Percentiles rank a stretch among this genome's conserved stretches.
Conservation (phyloP, 2,329 filamentous ascomycete species). For the Tolypocladium nubicola region DNA sequence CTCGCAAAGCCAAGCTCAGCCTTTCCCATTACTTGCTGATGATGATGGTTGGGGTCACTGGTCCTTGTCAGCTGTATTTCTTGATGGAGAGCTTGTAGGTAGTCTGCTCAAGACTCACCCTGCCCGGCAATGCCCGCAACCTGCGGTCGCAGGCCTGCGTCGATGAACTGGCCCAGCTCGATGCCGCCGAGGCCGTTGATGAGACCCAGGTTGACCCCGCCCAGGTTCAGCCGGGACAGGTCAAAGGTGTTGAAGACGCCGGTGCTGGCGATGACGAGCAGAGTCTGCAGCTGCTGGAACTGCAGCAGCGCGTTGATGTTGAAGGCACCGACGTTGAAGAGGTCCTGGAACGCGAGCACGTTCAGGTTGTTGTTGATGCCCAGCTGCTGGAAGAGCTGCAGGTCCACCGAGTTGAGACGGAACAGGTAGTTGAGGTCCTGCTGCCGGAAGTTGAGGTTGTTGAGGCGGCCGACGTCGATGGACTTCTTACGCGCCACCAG, state of each 20-base stretch:
- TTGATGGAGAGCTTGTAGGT: neutral
- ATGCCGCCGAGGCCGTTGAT: slow-evolving; percentile 15
- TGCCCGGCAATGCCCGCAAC: neutral
- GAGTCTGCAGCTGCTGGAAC: slow-evolving; percentile 28
- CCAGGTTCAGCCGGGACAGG: slow-evolving; percentile 14
- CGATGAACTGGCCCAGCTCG: slow-evolving; percentile 19
- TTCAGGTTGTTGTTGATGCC: slow-evolving; percentile 35
- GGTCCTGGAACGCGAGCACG: slow-evolving; percentile 27
- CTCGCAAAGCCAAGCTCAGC: neutral
- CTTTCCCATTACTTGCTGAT: neutral
- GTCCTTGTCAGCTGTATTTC: neutral
- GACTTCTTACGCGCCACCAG: slow-evolving; percentile 22
- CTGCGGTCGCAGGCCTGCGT: slow-evolving; percentile 14
- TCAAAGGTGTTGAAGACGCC: slow-evolving; percentile 20
- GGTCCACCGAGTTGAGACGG: slow-evolving; percentile 33
- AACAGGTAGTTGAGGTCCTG: slow-evolving; percentile 35
- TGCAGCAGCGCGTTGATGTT: slow-evolving; percentile 28
- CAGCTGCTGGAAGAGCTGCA: slow-evolving; percentile 28
- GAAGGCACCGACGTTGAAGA: slow-evolving; percentile 29
- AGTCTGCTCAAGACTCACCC: neutral
- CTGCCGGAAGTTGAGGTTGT: slow-evolving; percentile 27
- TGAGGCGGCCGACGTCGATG: slow-evolving; percentile 28
- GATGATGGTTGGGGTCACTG: neutral
- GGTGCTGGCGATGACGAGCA: slow-evolving; percentile 20
- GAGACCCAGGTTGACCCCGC: slow-evolving; percentile 17